Percentiles rank a stretch among this genome's conserved stretches.
Evolutionary conservation across 345 rosid species (phyloP).

Genomic region (Eucalyptus urophylla): DNA sequence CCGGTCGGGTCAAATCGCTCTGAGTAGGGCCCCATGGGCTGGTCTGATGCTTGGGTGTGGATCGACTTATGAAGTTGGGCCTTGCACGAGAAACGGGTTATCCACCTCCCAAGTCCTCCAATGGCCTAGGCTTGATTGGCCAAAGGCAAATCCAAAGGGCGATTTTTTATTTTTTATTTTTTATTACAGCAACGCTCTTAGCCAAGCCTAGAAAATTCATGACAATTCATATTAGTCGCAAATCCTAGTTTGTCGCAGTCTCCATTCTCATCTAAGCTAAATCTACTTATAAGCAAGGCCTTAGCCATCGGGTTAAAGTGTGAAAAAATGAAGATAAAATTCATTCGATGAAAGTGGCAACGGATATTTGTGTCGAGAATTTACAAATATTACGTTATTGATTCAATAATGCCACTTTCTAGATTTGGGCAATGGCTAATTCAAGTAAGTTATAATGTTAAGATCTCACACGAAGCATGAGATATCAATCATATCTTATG

Average conservation of each 20-base stretch:
- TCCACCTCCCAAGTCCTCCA: neutral
- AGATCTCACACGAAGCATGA: neutral
- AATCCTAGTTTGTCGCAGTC: neutral
- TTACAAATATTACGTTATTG: neutral
- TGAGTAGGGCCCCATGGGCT: accelerated
- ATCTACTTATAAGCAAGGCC: neutral
- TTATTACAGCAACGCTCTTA: neutral
- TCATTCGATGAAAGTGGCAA: neutral
- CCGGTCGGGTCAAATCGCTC: neutral
- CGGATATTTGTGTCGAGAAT: accelerated
- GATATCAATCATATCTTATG: neutral
- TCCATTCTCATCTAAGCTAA: neutral
- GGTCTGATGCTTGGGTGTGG: neutral
- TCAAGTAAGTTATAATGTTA: neutral
- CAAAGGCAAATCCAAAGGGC: neutral
- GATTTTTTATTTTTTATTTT: neutral
- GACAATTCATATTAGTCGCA: neutral
- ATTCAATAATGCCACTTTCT: neutral
- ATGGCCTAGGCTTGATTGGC: neutral
- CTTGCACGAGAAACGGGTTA: neutral
- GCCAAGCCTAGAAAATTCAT: neutral
- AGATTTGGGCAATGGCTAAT: neutral
- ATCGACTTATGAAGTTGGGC: neutral
- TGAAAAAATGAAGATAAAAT: neutral
- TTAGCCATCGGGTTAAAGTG: neutral